A percentile compares a stretch with the other conserved stretches of the same genome.
phyloP scores from a whole-genome alignment of 495 filamentous ascomycete genomes.

The Lepidopterella palustris region DNA sequence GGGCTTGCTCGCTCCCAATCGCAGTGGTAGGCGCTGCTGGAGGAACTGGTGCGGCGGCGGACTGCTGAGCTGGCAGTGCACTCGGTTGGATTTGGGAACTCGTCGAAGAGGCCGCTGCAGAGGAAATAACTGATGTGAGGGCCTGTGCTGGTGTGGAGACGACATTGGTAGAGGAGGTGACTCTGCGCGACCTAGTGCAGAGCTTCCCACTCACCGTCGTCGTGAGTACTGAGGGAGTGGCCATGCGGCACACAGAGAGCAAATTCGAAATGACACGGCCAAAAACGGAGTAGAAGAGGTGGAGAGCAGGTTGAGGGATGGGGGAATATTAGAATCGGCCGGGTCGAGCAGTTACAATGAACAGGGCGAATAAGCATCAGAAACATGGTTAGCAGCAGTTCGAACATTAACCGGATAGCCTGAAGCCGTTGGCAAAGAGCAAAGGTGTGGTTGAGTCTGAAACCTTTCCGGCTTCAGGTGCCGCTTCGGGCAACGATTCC shows the following conservation, averaged over 20 bases:
- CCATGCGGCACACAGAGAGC: slow-evolving; percentile 29
- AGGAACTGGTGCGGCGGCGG: not conserved
- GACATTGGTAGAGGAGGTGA: slow-evolving; percentile 12
- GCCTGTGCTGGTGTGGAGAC: slow-evolving; percentile 10
- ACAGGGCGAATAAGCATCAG: slow-evolving; percentile 7
- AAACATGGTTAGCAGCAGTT: slow-evolving; percentile 20
- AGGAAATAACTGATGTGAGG: slow-evolving; percentile 10
- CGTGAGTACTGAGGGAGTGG: slow-evolving; percentile 21
- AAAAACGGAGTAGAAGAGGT: slow-evolving; percentile 15
- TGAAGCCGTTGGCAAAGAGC: slow-evolving; percentile 24
- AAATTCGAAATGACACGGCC: slow-evolving; percentile 15
- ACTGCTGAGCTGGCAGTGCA: not conserved
- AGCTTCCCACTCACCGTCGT: slow-evolving; percentile 27
- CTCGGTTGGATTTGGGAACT: slow-evolving; percentile 12
- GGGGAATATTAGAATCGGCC: slow-evolving; percentile 24
- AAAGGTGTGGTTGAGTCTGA: slow-evolving; percentile 16
- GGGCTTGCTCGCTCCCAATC: not conserved
- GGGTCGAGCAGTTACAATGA: slow-evolving; percentile 13
- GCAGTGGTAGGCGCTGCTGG: not conserved
- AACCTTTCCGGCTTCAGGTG: slow-evolving; percentile 20
- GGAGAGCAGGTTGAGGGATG: slow-evolving; percentile 20
- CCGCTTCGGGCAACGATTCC: slow-evolving; percentile 22
- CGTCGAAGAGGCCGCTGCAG: slow-evolving; percentile 6
- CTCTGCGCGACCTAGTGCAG: slow-evolving; percentile 23
- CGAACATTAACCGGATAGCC: slow-evolving; percentile 18